Percentiles rank a stretch among this genome's conserved stretches.
Evolutionary conservation across 1,284 basidiomycete species (phyloP).

Genomic region (Agroathelia rolfsii): DNA sequence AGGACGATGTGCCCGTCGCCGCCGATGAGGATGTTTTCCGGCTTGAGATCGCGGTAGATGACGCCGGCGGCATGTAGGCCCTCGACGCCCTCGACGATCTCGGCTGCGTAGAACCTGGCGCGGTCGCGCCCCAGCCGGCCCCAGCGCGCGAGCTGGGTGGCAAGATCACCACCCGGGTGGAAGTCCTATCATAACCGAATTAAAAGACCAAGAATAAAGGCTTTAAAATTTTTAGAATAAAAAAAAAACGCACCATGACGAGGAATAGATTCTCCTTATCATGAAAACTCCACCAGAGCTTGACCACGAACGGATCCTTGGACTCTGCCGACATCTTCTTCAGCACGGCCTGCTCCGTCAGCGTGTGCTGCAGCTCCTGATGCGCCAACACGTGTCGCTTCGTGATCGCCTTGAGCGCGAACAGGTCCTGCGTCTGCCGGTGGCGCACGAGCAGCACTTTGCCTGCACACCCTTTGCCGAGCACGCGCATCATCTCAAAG

Average conservation of each 20-base stretch:
- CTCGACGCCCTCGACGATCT: constrained; percentile 92
- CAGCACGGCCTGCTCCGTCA: constrained; percentile 90
- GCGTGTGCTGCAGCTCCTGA: constrained; percentile 89
- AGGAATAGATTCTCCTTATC: constrained; percentile 91
- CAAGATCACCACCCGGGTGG: constrained; percentile 92
- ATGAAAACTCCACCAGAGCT: constrained; percentile 92
- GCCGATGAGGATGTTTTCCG: constrained; percentile 92
- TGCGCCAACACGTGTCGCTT: constrained; percentile 93
- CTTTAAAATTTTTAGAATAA: no score
- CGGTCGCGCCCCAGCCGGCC: constrained; percentile 86
- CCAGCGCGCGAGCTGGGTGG: constrained; percentile 92
- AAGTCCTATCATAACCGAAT: constrained; percentile 55
- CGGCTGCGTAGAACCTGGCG: constrained; percentile 91
- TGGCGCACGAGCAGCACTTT: constrained; percentile 85
- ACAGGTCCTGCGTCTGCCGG: constrained; percentile 60
- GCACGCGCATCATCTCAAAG: constrained; percentile 92
- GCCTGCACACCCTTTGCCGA: constrained; percentile 94
- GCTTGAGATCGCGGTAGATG: constrained; percentile 85
- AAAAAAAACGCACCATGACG: constrained; percentile 54
- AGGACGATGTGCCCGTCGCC: constrained; percentile 90
- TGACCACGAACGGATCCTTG: constrained; percentile 87
- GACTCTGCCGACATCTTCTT: constrained; percentile 79
- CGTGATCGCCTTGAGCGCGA: constrained; percentile 93
- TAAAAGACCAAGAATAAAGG: constrained; percentile 19
- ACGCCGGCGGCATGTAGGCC: constrained; percentile 82